phyloP scores from a whole-genome alignment of 768 basidiomycete species.

The Steccherinum ochraceum region DNA sequence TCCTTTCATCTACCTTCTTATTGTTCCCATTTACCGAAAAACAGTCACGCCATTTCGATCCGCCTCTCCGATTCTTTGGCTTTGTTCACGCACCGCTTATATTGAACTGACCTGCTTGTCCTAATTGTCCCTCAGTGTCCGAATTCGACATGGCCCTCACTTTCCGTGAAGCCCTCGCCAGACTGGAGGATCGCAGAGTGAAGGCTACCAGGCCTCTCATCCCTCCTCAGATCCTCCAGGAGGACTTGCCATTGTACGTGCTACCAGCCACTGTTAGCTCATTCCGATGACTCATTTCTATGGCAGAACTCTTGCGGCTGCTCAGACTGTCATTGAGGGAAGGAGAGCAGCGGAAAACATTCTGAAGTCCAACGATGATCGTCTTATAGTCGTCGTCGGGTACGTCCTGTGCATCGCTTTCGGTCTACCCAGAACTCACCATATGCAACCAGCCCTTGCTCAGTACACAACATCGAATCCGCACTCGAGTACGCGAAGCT shows the following conservation, averaged over 20 bases:
- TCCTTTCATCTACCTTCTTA: not conserved
- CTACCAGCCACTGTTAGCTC: not conserved
- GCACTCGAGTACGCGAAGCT: slow-evolving; percentile 83
- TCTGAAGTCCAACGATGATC: slow-evolving; percentile 83
- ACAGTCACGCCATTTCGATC: not conserved
- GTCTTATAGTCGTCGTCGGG: slow-evolving; percentile 90
- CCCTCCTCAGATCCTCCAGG: slow-evolving; percentile 90
- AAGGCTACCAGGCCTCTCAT: slow-evolving; percentile 84
- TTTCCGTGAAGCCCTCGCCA: slow-evolving; percentile 71
- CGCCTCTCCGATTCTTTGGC: not conserved
- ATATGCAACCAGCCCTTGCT: slow-evolving; percentile 65
- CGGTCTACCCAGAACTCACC: not conserved
- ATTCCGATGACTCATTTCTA: not conserved
- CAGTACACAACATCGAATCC: slow-evolving; percentile 84
- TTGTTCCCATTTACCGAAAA: no score
- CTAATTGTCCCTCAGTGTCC: slow-evolving; percentile 28
- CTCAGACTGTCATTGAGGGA: slow-evolving; percentile 86
- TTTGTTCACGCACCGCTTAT: not conserved
- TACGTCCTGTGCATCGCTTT: slow-evolving; percentile 26
- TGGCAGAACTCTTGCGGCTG: slow-evolving; percentile 64
- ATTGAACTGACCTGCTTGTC: not conserved
- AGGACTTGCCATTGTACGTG: slow-evolving; percentile 82
- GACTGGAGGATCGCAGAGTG: slow-evolving; percentile 84
- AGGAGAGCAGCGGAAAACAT: slow-evolving; percentile 74
- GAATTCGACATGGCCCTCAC: slow-evolving; percentile 62